A percentile compares a stretch with the other conserved stretches of the same genome.
Evolutionary conservation across 129 eudicot genomes (phyloP).

Genomic region (Pulicaria dysenterica): DNA sequence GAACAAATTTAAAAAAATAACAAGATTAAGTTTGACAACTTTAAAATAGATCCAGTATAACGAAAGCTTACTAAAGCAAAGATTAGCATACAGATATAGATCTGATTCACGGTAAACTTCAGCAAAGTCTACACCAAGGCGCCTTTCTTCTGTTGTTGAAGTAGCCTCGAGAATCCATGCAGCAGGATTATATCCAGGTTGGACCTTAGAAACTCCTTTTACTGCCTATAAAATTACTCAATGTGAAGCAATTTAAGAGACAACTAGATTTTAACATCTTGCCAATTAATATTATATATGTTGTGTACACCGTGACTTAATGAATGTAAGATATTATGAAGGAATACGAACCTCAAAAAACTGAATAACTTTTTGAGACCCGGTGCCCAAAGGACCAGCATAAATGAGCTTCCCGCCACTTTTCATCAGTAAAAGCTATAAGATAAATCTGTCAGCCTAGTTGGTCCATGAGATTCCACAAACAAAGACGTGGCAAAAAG

Average conservation of each 20-base stretch:
- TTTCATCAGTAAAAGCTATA: conserved; percentile 80
- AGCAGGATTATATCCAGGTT: conserved; percentile 68
- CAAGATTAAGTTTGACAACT: not conserved
- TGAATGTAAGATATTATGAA: too few relatives aligned
- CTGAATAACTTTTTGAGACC: conserved; percentile 61
- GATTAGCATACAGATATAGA: conserved; percentile 49
- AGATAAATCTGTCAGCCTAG: conserved; percentile 18
- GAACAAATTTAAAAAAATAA: conserved; percentile 10
- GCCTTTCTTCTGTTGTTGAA: conserved; percentile 65
- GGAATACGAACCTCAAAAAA: conserved; percentile 65
- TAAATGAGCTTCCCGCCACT: conserved; percentile 85
- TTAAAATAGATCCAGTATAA: not conserved
- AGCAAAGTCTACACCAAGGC: conserved; percentile 58
- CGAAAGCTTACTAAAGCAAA: not conserved
- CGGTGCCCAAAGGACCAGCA: conserved; percentile 83
- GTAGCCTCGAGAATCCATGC: conserved; percentile 73
- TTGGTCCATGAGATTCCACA: conserved; percentile 1
- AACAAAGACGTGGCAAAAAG: not conserved
- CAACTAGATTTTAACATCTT: not conserved
- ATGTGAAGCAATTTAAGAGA: not conserved
- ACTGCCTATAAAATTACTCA: conserved; percentile 40
- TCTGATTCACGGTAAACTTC: conserved; percentile 52
- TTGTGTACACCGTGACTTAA: too few relatives aligned
- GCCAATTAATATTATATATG: not conserved
- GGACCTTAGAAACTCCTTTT: conserved; percentile 54